A percentile compares a stretch with the other conserved stretches of the same genome.
phyloP scores from a whole-genome alignment of 1,284 basidiomycete species.

The Pyrrhoderma lamaoense region DNA sequence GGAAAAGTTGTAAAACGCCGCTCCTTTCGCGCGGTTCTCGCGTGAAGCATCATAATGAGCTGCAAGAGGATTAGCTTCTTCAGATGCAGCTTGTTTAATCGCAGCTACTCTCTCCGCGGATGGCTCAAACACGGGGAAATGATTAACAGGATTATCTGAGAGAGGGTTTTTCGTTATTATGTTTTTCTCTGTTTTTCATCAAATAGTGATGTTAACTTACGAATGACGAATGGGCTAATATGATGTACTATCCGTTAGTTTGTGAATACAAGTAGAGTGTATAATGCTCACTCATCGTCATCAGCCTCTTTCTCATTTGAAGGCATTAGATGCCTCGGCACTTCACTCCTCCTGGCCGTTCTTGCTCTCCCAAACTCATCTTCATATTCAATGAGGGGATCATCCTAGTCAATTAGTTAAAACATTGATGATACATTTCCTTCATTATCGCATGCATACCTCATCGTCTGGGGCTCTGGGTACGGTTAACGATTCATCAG shows the following conservation, averaged over 20 bases:
- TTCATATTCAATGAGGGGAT: constrained; percentile 76
- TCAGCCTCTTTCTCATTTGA: constrained; percentile 30
- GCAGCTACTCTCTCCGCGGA: constrained; percentile 70
- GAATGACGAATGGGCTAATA: constrained; percentile 50
- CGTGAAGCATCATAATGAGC: constrained; percentile 76
- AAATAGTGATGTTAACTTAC: no score
- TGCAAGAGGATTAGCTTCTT: constrained; percentile 65
- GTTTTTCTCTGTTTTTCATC: no score
- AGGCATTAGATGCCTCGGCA: constrained; percentile 58
- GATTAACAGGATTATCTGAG: constrained; percentile 71
- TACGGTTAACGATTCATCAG: constrained; percentile 61
- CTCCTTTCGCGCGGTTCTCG: constrained; percentile 84
- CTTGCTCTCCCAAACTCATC: constrained; percentile 81
- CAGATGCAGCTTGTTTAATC: constrained; percentile 68
- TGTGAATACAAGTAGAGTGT: no score
- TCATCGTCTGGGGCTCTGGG: constrained; percentile 39
- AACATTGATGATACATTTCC: no score
- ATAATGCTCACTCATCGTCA: constrained; percentile 37
- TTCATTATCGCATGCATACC: constrained; percentile 27
- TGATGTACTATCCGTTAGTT: no score
- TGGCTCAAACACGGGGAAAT: constrained; percentile 83
- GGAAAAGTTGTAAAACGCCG: constrained; percentile 87
- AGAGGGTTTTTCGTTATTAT: no score
- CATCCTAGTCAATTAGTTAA: constrained; percentile 35
- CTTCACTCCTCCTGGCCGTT: constrained; percentile 61